These are phyloP conservation scores for Nakaseomyces uthaithaninus DNA, from an alignment of 1,139 yeast genomes.

Conservation along the genomic window DNA sequence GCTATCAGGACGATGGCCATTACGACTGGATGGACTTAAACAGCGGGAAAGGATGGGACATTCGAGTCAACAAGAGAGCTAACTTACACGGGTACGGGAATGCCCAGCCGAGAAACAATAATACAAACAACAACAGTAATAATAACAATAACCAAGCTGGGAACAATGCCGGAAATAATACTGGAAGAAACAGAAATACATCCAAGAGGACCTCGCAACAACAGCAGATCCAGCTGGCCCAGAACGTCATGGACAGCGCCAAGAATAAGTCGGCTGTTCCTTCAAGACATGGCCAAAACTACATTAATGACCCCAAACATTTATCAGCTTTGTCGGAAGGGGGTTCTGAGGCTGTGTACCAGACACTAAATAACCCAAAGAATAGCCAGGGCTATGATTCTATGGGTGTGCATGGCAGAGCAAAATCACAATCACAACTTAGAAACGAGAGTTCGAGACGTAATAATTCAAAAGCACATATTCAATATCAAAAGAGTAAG, in stretches of 20 bases:
- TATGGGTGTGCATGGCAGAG: slow-evolving; percentile 12
- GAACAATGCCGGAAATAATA: slow-evolving; percentile 8
- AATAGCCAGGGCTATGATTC: slow-evolving; percentile 15
- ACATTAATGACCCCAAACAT: slow-evolving; percentile 9
- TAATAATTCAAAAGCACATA: slow-evolving; percentile 2
- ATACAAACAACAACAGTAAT: slow-evolving; percentile 9
- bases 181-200: slow-evolving; percentile 6
- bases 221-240: slow-evolving; percentile 7
- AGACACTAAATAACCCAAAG: slow-evolving; percentile 10
- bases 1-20: slow-evolving; percentile 72
- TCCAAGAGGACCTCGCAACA: slow-evolving; percentile 6
- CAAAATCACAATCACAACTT: slow-evolving; percentile 3
- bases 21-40: slow-evolving; percentile 94
- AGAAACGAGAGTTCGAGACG: slow-evolving; percentile 1
- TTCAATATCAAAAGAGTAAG: slow-evolving; percentile 5
- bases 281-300: slow-evolving; percentile 12
- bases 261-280: slow-evolving; percentile 6
- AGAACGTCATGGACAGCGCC: slow-evolving; percentile 3
- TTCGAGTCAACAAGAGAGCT: slow-evolving; percentile 72
- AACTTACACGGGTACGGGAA: slow-evolving; percentile 73
- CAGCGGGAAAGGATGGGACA: slow-evolving; percentile 90
- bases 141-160: slow-evolving; percentile 9
- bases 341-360: slow-evolving; percentile 10
- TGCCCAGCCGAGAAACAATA: slow-evolving; percentile 24
- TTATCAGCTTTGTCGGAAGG: slow-evolving; percentile 2